Conservation (phyloP, 345 rosid species). For the Eucalyptus marginata region DNA sequence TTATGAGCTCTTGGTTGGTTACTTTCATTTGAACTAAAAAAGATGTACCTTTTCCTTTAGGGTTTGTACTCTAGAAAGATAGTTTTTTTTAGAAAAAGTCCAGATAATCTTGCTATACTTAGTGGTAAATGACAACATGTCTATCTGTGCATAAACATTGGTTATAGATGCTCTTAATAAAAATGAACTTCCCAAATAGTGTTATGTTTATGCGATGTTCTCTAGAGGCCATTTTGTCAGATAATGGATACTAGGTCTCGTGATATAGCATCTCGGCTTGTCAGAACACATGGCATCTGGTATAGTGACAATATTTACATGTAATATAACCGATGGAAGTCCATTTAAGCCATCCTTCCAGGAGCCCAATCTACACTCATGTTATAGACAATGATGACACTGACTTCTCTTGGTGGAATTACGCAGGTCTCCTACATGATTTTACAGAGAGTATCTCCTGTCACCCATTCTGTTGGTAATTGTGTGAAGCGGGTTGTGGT, state of each 20-base stretch:
- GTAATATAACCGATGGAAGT: neutral
- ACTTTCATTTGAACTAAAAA: neutral
- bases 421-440: constrained; percentile 95
- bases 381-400: neutral
- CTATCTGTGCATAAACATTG: neutral
- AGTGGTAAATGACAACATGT: neutral
- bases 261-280: neutral
- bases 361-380: neutral
- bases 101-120: neutral
- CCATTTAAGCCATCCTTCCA: neutral
- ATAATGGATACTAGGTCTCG: neutral
- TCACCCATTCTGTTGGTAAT: constrained; percentile 95
- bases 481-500: constrained; percentile 99
- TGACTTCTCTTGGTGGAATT: neutral
- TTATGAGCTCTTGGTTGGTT: neutral
- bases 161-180: neutral
- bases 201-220: neutral
- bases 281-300: neutral
- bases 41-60: neutral
- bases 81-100: neutral
- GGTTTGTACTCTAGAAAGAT: neutral
- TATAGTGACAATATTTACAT: neutral
- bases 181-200: neutral
- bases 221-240: neutral
- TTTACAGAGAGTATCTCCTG: constrained; percentile 92